Evolutionary conservation across 768 basidiomycete species (phyloP).

Genomic region (Rhodosporidiobolus odoratus): DNA sequence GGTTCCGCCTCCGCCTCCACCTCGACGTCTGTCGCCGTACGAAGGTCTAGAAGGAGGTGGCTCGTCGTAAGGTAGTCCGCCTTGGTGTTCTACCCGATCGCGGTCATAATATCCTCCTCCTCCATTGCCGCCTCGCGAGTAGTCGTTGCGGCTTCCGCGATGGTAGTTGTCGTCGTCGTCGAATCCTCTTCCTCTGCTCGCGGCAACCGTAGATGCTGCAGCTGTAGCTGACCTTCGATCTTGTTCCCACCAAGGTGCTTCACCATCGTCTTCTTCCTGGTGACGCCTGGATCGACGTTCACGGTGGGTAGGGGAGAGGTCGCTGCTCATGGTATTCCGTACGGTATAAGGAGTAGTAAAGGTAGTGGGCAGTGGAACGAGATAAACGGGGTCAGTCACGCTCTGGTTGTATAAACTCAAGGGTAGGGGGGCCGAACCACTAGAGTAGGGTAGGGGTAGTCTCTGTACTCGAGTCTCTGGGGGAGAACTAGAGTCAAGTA

Average conservation of each 20-base stretch:
- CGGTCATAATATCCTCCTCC: background rate
- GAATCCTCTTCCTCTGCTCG: background rate
- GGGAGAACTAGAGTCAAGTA: too few relatives aligned
- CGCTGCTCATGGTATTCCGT: background rate
- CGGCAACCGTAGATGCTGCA: background rate
- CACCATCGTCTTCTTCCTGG: constrained; percentile 14
- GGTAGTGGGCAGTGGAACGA: background rate
- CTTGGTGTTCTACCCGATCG: background rate
- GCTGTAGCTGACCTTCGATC: constrained; percentile 15
- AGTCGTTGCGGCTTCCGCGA: too few relatives aligned
- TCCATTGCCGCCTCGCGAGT: background rate
- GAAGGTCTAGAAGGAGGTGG: background rate
- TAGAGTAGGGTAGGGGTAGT: too few relatives aligned
- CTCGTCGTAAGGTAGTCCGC: constrained; percentile 7
- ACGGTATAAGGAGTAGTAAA: too few relatives aligned
- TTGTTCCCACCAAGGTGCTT: constrained; percentile 36
- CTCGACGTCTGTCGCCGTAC: background rate
- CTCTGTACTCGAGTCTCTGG: background rate
- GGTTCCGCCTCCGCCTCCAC: background rate
- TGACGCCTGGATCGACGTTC: background rate
- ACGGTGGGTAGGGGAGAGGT: background rate
- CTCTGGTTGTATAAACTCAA: background rate
- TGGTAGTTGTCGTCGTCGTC: too few relatives aligned
- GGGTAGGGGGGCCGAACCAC: background rate
- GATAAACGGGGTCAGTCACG: background rate